phyloP scores from a whole-genome alignment of 2,329 filamentous ascomycete species.

The Fusarium floridanum region DNA sequence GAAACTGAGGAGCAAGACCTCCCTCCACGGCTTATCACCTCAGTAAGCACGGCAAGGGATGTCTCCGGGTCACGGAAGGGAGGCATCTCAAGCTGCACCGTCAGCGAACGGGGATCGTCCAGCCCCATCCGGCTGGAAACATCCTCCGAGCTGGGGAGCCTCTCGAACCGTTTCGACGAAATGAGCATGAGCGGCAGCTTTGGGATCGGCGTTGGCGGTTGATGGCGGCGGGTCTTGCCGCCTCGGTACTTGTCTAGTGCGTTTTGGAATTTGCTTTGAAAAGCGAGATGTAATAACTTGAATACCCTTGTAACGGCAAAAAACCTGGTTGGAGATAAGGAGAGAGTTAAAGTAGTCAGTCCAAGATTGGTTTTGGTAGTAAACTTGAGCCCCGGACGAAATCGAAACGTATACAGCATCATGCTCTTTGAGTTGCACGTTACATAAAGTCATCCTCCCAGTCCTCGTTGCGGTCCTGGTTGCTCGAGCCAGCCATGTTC shows the following conservation, averaged over 20 bases:
- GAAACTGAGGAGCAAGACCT: slow-evolving; percentile 33
- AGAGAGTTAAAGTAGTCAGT: neutral
- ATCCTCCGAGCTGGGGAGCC: slow-evolving; percentile 44
- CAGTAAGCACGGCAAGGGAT: slow-evolving; percentile 17
- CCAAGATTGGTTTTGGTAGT: slow-evolving; percentile 4
- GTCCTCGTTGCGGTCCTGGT: slow-evolving; percentile 83
- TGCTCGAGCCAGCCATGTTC: slow-evolving; percentile 81
- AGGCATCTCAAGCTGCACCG: slow-evolving; percentile 28
- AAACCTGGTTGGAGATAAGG: slow-evolving; percentile 3
- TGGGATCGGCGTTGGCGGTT: slow-evolving; percentile 50
- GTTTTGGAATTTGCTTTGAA: slow-evolving; percentile 1
- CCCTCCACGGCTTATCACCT: slow-evolving; percentile 25
- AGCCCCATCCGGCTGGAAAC: slow-evolving; percentile 48
- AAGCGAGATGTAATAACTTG: slow-evolving; percentile 1
- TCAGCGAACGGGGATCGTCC: slow-evolving; percentile 40
- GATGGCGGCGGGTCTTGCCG: slow-evolving; percentile 10
- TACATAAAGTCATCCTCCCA: slow-evolving; percentile 97
- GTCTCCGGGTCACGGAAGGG: slow-evolving; percentile 8
- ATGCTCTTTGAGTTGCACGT: neutral
- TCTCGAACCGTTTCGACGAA: slow-evolving; percentile 50
- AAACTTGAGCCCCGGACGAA: neutral
- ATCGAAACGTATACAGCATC: neutral
- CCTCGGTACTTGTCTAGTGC: neutral
- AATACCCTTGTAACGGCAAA: slow-evolving; percentile 32
- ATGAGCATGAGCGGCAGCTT: slow-evolving; percentile 49